phyloP scores from a whole-genome alignment of 768 basidiomycete genomes.

The Daedaleopsis sinensis region DNA sequence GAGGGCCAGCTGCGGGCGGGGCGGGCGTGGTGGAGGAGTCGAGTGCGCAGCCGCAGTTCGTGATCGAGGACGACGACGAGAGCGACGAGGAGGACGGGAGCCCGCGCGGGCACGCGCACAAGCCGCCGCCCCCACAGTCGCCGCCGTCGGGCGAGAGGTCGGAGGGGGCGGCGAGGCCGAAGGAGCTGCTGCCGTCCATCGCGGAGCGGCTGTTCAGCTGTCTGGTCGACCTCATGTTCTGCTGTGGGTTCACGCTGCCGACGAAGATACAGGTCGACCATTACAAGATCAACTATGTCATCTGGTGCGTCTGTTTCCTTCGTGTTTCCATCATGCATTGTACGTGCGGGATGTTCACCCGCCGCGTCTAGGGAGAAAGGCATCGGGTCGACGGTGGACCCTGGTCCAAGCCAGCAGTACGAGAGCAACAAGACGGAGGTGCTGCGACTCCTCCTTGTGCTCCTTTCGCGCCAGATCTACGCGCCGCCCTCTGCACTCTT shows the following conservation, averaged over 20 bases:
- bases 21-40: slow-evolving; percentile 13
- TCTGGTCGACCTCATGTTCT: slow-evolving; percentile 86
- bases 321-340: no score
- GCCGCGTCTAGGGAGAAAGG: slow-evolving; percentile 80
- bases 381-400: slow-evolving; percentile 83
- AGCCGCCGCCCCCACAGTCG: slow-evolving; percentile 15
- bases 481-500: slow-evolving; percentile 69
- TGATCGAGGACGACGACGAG: slow-evolving; percentile 87
- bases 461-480: slow-evolving; percentile 92
- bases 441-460: slow-evolving; percentile 81
- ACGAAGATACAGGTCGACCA: slow-evolving; percentile 74
- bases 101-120: neutral
- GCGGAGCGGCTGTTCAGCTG: slow-evolving; percentile 80
- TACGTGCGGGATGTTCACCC: neutral
- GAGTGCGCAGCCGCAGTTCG: slow-evolving; percentile 64
- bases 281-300: slow-evolving; percentile 84
- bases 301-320: slow-evolving; percentile 63
- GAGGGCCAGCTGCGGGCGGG: slow-evolving; percentile 19
- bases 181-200: slow-evolving; percentile 68
- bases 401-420: slow-evolving; percentile 60
- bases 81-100: slow-evolving; percentile 34
- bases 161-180: slow-evolving; percentile 29
- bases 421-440: slow-evolving; percentile 90
- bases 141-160: slow-evolving; percentile 20
- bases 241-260: slow-evolving; percentile 92